A percentile compares a stretch with the other conserved stretches of the same genome.
Conservation (phyloP, 305 asterid species). For the Nicotiana rustica region DNA sequence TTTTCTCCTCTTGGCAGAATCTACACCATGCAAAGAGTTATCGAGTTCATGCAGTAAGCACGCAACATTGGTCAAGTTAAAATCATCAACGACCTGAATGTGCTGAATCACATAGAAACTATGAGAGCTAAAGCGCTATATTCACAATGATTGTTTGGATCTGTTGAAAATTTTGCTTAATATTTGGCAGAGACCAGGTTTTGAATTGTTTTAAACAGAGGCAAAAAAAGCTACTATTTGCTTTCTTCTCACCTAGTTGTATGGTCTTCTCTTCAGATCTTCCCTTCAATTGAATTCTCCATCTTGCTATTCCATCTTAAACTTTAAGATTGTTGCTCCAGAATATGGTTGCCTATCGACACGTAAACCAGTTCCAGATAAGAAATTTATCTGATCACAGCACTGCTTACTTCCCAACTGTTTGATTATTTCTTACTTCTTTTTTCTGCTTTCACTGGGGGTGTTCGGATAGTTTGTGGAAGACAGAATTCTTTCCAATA, state of each 20-base stretch:
- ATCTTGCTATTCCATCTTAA: slow-evolving; percentile 2
- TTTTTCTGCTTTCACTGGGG: not conserved
- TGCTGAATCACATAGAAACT: too few species aligned
- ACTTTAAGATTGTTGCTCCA: not conserved
- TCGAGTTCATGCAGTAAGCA: not conserved
- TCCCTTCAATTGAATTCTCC: not conserved
- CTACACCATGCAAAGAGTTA: slow-evolving; percentile 5
- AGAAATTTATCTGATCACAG: not conserved
- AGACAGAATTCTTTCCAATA: not conserved
- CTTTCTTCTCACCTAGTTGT: slow-evolving; percentile 1
- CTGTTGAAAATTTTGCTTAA: not conserved
- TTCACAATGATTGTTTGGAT: slow-evolving; percentile 6
- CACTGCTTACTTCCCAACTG: not conserved
- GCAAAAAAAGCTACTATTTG: not conserved
- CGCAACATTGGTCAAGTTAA: not conserved
- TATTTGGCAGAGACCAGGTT: slow-evolving; percentile 21
- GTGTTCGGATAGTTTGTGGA: not conserved
- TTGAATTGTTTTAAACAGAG: not conserved
- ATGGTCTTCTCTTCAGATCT: not conserved
- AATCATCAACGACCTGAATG: too few species aligned
- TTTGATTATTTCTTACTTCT: not conserved
- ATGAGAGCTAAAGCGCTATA: too few species aligned
- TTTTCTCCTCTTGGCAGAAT: slow-evolving; percentile 23
- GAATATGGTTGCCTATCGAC: not conserved
- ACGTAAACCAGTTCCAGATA: not conserved